These are phyloP conservation scores for Klebsormidium nitens DNA, from an alignment of 139 green algal genomes.

Conservation along the genomic window DNA sequence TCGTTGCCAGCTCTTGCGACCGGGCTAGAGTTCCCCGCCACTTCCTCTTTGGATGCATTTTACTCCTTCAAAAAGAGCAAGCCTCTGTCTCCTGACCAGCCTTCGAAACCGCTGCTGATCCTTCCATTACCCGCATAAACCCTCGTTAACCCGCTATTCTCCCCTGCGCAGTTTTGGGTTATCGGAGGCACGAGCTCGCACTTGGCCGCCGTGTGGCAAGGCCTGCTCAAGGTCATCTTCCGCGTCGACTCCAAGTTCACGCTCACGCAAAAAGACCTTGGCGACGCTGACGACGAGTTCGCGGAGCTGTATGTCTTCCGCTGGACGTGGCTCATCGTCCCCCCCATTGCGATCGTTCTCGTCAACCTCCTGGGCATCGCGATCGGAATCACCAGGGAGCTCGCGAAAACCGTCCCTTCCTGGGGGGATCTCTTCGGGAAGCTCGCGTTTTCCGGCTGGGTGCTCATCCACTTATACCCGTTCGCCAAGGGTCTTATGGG, in stretches of 20 bases:
- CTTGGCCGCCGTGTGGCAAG: constrained; percentile 6
- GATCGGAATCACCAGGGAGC: constrained; percentile 20
- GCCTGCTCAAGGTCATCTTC: constrained; percentile 5
- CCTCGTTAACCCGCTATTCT: no score
- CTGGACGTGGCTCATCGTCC: constrained; percentile 36
- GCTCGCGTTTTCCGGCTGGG: constrained; percentile 36
- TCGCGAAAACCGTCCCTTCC: constrained; percentile 1
- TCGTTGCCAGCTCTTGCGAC: no score
- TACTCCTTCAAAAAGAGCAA: no score
- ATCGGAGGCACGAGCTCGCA: not conserved
- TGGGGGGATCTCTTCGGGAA: constrained; percentile 37
- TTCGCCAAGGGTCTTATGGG: constrained; percentile 44
- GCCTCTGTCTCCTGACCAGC: no score
- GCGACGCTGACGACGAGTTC: constrained; percentile 32
- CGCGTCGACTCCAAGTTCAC: constrained; percentile 30
- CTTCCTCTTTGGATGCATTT: no score
- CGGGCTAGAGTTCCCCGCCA: no score
- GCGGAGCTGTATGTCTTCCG: constrained; percentile 36
- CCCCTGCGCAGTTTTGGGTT: constrained; percentile 16
- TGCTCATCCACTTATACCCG: constrained; percentile 38
- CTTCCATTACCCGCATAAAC: no score
- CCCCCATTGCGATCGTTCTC: constrained; percentile 20
- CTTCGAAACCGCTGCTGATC: no score
- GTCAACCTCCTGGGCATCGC: constrained; percentile 37
- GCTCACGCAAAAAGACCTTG: constrained; percentile 25